These are phyloP conservation scores for Pseudogymnoascus destructans DNA, from an alignment of 2,329 filamentous ascomycete species.

Conservation along the genomic window DNA sequence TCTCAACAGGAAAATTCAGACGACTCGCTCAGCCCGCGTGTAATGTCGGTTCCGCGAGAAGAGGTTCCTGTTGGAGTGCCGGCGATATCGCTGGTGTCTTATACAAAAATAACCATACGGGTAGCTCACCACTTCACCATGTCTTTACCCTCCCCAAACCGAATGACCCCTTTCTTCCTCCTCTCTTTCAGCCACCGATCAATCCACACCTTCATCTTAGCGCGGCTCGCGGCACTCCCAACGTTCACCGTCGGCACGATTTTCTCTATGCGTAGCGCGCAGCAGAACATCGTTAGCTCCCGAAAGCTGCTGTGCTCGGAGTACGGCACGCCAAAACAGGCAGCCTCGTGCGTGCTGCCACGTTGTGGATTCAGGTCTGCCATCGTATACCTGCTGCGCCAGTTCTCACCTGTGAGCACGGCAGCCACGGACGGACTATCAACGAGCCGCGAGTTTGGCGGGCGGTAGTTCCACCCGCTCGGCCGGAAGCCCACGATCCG, in stretches of 20 bases:
- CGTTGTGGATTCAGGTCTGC: conserved; percentile 67
- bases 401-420: conserved; percentile 47
- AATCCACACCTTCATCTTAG: conserved; percentile 51
- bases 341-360: conserved; percentile 68
- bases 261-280: conserved; percentile 72
- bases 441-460: conserved; percentile 48
- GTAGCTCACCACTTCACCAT: conserved; percentile 20
- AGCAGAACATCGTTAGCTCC: conserved; percentile 87
- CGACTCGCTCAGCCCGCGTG: neutral
- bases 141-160: conserved; percentile 20
- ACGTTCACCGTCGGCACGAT: conserved; percentile 90
- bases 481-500: conserved; percentile 84
- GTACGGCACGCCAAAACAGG: conserved; percentile 90
- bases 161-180: conserved; percentile 40
- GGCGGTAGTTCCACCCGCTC: conserved; percentile 86
- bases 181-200: conserved; percentile 50
- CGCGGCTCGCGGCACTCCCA: conserved; percentile 42
- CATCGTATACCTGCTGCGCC: conserved; percentile 62
- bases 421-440: conserved; percentile 50
- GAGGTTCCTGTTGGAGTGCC: neutral
- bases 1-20: neutral
- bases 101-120: neutral
- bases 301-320: conserved; percentile 92
- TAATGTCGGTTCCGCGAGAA: neutral
- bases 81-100: neutral